A percentile compares a stretch with the other conserved stretches of the same genome.
Conservation (phyloP, 495 filamentous ascomycete species). For the Penicillium bialowiezense region DNA sequence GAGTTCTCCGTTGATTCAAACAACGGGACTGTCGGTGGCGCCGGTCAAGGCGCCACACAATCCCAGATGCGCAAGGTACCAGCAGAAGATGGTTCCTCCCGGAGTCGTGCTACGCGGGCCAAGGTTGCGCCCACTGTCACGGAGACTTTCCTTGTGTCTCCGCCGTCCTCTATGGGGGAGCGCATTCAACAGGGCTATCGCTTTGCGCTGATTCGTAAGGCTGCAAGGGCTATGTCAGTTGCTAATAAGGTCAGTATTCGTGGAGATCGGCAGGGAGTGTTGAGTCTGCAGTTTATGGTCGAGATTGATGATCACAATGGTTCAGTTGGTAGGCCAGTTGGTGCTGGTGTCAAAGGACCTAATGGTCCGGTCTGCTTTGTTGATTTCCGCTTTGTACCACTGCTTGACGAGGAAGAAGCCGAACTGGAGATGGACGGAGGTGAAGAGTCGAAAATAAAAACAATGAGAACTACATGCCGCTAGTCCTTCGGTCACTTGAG, state of each 20-base stretch:
- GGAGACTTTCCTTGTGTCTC: constrained; percentile 48
- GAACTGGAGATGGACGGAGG: constrained; percentile 32
- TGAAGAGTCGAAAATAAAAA: constrained; percentile 6
- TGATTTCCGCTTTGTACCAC: constrained; percentile 75
- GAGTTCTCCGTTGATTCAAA: constrained; percentile 77
- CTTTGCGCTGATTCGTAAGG: constrained; percentile 79
- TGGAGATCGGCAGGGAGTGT: constrained; percentile 79
- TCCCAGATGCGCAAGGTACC: constrained; percentile 26
- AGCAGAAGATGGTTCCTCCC: constrained; percentile 38
- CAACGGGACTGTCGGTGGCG: constrained; percentile 13
- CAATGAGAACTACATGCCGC: no score
- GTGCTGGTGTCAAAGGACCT: constrained; percentile 18
- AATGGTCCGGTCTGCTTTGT: constrained; percentile 60
- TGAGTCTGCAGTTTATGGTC: constrained; percentile 97
- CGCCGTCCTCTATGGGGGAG: constrained; percentile 40
- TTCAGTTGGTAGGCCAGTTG: constrained; percentile 22
- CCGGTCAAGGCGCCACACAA: constrained; percentile 9
- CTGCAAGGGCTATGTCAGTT: constrained; percentile 81
- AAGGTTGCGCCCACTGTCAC: constrained; percentile 44
- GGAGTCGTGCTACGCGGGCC: constrained; percentile 44
- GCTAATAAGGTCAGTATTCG: constrained; percentile 91
- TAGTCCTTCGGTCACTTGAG: no score
- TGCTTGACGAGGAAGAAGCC: constrained; percentile 59
- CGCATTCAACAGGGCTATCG: constrained; percentile 58
- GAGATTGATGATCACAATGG: constrained; percentile 54